These are phyloP conservation scores for Pseudonectria foliicola DNA, from an alignment of 2,329 filamentous ascomycete genomes.

Conservation along the genomic window DNA sequence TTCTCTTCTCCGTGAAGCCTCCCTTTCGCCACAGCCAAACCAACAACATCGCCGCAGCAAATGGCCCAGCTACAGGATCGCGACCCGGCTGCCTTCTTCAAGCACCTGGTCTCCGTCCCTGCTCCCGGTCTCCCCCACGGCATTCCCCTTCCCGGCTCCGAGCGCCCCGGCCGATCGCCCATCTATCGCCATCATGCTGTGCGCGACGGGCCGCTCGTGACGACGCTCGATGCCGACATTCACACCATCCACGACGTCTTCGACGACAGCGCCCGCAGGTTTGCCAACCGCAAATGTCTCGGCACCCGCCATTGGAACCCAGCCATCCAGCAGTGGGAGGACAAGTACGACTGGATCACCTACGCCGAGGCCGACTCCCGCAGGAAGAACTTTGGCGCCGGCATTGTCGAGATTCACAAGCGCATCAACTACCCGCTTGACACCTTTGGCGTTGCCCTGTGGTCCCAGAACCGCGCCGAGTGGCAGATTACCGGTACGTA, in stretches of 20 bases:
- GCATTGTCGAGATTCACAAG: slow-evolving; percentile 75
- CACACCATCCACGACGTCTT: slow-evolving; percentile 76
- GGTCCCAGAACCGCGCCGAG: slow-evolving; percentile 79
- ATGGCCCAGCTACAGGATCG: slow-evolving; percentile 13
- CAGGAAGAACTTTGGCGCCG: slow-evolving; percentile 77
- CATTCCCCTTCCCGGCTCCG: slow-evolving; percentile 67
- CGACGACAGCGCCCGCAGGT: slow-evolving; percentile 56
- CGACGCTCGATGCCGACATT: slow-evolving; percentile 63
- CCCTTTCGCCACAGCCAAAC: too few relatives aligned
- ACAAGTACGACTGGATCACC: slow-evolving; percentile 74
- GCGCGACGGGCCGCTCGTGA: slow-evolving; percentile 62
- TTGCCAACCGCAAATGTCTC: slow-evolving; percentile 64
- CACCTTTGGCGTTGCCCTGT: slow-evolving; percentile 72
- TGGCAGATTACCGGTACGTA: slow-evolving; percentile 71
- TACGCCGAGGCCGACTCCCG: slow-evolving; percentile 74
- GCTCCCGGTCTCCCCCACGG: slow-evolving; percentile 73
- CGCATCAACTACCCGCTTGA: slow-evolving; percentile 54
- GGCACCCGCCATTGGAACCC: slow-evolving; percentile 77
- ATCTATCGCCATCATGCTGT: slow-evolving; percentile 82
- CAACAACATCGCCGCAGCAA: slow-evolving; percentile 1
- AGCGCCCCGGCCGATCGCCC: slow-evolving; percentile 62
- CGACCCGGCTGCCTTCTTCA: slow-evolving; percentile 34
- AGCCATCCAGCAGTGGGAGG: slow-evolving; percentile 61
- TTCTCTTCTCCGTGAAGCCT: too few relatives aligned
- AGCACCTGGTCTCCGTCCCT: slow-evolving; percentile 54